These are phyloP conservation scores for Alternaria panax DNA, from an alignment of 2,329 filamentous ascomycete genomes.

Conservation along the genomic window DNA sequence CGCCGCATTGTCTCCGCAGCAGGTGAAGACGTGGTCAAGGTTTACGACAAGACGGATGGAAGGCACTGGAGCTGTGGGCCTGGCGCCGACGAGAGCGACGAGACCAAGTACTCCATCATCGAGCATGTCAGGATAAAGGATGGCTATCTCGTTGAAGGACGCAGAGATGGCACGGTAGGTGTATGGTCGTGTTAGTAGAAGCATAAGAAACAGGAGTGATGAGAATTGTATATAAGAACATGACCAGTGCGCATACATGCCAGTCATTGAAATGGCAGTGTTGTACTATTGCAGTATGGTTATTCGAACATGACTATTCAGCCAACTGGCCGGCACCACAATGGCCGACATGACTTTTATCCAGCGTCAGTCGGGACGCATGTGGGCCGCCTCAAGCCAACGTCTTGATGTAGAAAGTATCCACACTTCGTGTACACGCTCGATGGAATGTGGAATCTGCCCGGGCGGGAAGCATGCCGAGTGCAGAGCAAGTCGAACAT, in stretches of 20 bases:
- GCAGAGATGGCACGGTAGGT: constrained; percentile 85
- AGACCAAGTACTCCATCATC: constrained; percentile 63
- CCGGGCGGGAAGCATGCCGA: not conserved
- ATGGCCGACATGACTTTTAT: not conserved
- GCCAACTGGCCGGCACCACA: not conserved
- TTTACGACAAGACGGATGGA: constrained; percentile 97
- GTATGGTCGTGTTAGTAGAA: constrained; percentile 69
- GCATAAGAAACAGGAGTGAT: not conserved
- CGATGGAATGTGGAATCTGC: not conserved
- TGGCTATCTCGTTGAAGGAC: constrained; percentile 90
- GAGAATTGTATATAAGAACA: constrained; percentile 21
- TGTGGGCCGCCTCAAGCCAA: not conserved
- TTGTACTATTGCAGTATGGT: constrained; percentile 15
- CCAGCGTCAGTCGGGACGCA: not conserved
- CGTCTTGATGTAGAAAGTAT: not conserved
- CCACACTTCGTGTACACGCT: not conserved
- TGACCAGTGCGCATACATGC: constrained; percentile 18
- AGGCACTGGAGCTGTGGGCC: constrained; percentile 96
- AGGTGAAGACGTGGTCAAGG: constrained; percentile 92
- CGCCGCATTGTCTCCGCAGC: constrained; percentile 89
- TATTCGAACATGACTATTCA: not conserved
- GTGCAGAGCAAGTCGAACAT: not conserved
- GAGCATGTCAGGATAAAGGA: constrained; percentile 91
- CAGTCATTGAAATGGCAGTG: constrained; percentile 17
- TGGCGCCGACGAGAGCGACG: constrained; percentile 73